Evolutionary conservation across 768 basidiomycete species (phyloP), one percentile per base, ranked within the genome.

Genomic region (Mycena haematopus): DNA sequence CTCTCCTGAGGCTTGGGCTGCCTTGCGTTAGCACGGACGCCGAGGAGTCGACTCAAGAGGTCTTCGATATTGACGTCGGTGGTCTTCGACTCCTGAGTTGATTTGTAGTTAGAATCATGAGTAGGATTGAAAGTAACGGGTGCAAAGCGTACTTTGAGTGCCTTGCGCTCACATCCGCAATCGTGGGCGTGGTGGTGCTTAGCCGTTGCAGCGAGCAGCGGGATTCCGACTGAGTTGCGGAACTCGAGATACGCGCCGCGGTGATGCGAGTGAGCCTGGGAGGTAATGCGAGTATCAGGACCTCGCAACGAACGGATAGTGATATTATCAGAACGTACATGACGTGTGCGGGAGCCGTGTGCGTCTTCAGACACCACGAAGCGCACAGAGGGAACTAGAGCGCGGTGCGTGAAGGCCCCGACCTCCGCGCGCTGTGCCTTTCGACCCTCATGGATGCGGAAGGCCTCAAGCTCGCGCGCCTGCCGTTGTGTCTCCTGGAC

Each of bases 371-470:
- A n/a, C n/a, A n/a, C n/a, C n/a, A n/a, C n/a, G n/a, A n/a, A 35
- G n/a, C 56, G 66, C 3, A 60, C 42, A 4, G 40, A 29, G 25
- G 58, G 58, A 15, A n/a, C 24, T 14, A 55, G 19, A 1, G 55
- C 59, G 5, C 56, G 62, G 10, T 55, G 54, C 9, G 57, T 59
- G 14, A 63, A 24, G 11, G 53, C 58, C 3, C 29, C 58, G 27
- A 67, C 59, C 8, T 35, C 44, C 2, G 66, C 62, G 31, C 51
- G 54, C 59, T 59, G 54, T 15, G 58, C 63, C 38, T 52, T 38
- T 52, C 49, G 65, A 6, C 44, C 51, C 56, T 63, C 49, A 55
- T 55, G 25, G 19, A 65, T 14, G 46, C 60, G 52, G 35, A 42
- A 19, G 15, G 45, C 54, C 58, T 64, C 25, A n/a, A 47, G 51